Base-by-base conservation (phyloP, 1,284 basidiomycete species). In the Microbotryum intermedium region DNA sequence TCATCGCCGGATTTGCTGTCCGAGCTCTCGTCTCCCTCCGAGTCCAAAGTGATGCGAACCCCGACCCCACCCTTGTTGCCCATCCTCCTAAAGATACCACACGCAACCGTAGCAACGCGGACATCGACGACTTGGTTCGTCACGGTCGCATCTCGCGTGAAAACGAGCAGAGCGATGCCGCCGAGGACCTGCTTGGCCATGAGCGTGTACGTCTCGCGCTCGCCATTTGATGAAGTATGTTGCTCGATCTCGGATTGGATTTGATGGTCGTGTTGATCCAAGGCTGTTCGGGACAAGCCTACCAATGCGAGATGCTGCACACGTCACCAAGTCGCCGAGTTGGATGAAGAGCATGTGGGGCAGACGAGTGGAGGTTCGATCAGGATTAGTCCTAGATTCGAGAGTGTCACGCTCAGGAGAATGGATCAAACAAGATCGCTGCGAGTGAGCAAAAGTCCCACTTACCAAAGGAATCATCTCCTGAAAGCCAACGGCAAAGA, bases 61-160 rank as follows among this genome's bases (percentile, higher is more conserved):
- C 88, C 93, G 3, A 95, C 91, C 1, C 89, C 93, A 28, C 90
- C 91, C 76, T 98, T 98, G 77, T 97, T 97, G 13, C 90, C 90
- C 87, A 97, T 88, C 65, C 76, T 25, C 4, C 70, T 67, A 5
- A 74, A 45, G 9, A 73, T 53, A 20, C 76, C 76, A 6, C 71
- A 72, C 2, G 72, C 74, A 2, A 71, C 74, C 6, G 61, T 70
- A 7, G 70, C 64, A 11, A 70, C 66, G 26, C 72, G 60, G 63
- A 89, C 82, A 70, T 87, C 82, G 56, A 78, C 77, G 6, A 87
- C 78, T 29, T 74, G 78, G 42, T 81, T 79, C 10, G 82, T 84
- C 56, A 88, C 71, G 2, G 66, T 54, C 5, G 82, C 82, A 69
- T 91, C 86, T 28, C 81, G 81, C 3, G 83, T 88, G 73, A 90